Base-by-base conservation (phyloP, 768 basidiomycete species). In the Tremella yokohamensis region DNA sequence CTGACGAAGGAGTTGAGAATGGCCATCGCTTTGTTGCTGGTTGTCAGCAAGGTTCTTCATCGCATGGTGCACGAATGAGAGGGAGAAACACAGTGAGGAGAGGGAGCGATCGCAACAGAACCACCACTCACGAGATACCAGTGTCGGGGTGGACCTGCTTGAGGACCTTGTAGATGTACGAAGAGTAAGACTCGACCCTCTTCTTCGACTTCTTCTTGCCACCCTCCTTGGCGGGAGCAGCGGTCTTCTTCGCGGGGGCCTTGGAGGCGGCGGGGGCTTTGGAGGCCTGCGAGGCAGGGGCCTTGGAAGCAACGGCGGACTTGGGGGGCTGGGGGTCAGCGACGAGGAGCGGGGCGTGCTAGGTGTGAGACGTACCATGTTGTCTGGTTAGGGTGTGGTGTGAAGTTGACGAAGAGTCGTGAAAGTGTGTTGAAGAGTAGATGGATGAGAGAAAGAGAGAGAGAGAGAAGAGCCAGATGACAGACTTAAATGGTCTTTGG, bases 101-200 rank as follows among this genome's bases (percentile, higher is more conserved):
- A n/a, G n/a, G 6, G 11, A 11, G 29, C 29, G 29, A 34, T n/a
- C n/a, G n/a, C n/a, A n/a, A n/a, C n/a, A n/a, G n/a, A n/a, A 20
- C 8, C 13, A 16, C 6, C 45, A 94, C 94, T 84, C 91, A 94
- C 38, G 91, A 94, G 83, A 96, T 94, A 86, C 93, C 93, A 53
- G 92, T 94, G 71, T 94, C 92, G 52, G 92, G 94, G 81, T 94
- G 93, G 63, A 96, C 91, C 81, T 96, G 94, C 81, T 89, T 96
- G 69, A 96, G 83, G 65, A 96, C 92, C 91, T 68, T 57, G 75
- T 73, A 75, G 72, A 96, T 92, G 82, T 94, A 94, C 34, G 89
- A 89, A 18, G 89, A 87, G 81, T 91, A 93, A 4, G 90, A 90
- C 80, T 92, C 90, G 83, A 90, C 91, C 91, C 82, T 77, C 83